phyloP scores from a whole-genome alignment of 345 rosid species.

The Moringa oleifera region DNA sequence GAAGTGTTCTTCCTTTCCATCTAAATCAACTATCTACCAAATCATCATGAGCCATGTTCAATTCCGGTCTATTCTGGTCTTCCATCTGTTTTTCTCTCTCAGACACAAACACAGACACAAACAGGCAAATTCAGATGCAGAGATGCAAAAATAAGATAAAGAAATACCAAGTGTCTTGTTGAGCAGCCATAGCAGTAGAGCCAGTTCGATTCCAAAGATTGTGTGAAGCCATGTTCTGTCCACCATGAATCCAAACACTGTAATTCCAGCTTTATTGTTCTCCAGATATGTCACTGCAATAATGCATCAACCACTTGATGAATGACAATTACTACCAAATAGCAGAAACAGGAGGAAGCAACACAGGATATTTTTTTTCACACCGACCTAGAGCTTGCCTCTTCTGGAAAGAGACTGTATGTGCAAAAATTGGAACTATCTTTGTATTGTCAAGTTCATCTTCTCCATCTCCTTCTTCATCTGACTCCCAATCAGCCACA shows the following conservation, averaged over 20 bases:
- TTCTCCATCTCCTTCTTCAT: constrained; percentile 70
- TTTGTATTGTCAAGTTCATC: constrained; percentile 56
- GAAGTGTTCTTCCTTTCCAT: too few relatives aligned
- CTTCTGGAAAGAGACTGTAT: constrained; percentile 76
- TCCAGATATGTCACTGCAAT: constrained; percentile 76
- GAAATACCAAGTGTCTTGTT: constrained; percentile 69
- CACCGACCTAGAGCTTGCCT: constrained; percentile 79
- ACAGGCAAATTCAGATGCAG: neutral
- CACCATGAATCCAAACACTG: constrained; percentile 74
- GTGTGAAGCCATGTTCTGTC: constrained; percentile 86
- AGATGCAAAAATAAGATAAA: neutral
- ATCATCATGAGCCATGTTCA: too few relatives aligned
- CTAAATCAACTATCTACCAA: too few relatives aligned
- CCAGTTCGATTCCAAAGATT: constrained; percentile 70
- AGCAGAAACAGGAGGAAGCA: neutral
- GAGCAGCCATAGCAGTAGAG: constrained; percentile 85
- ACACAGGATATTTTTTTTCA: neutral
- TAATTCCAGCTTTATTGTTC: constrained; percentile 84
- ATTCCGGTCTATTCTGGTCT: too few relatives aligned
- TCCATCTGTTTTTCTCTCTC: too few relatives aligned
- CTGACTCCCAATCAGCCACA: constrained; percentile 36
- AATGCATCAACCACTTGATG: neutral
- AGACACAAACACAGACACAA: too few relatives aligned
- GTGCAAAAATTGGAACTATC: constrained; percentile 52
- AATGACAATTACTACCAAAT: neutral